These are phyloP conservation scores for Potentilla sterilis DNA, from an alignment of 306 rosid species.

Conservation along the genomic window DNA sequence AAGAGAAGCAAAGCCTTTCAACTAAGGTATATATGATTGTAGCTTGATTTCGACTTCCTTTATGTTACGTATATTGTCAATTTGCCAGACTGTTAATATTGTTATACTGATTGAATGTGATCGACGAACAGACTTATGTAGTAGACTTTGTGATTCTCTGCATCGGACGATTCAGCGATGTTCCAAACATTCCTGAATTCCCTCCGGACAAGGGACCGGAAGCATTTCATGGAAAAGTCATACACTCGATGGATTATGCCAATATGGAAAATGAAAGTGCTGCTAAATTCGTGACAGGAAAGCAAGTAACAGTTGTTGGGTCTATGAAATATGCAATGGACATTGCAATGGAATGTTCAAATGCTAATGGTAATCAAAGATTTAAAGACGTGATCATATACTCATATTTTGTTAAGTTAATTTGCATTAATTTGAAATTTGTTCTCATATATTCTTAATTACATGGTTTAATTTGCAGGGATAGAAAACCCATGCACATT, in stretches of 20 bases:
- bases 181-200: conserved; percentile 68
- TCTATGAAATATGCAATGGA: conserved; percentile 64
- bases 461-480: conserved; percentile 32
- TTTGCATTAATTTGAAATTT: not conserved
- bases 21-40: conserved; percentile 25
- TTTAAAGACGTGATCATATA: not conserved
- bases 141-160: conserved; percentile 71
- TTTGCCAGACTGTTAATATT: no score
- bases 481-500: conserved; percentile 52
- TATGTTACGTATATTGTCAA: no score
- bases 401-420: not conserved
- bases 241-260: conserved; percentile 52
- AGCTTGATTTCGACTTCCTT: not conserved
- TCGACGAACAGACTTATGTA: conserved; percentile 28
- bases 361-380: conserved; percentile 39
- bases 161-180: conserved; percentile 67
- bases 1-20: conserved; percentile 27
- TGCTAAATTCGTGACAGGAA: conserved; percentile 38
- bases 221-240: conserved; percentile 44
- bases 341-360: conserved; percentile 57
- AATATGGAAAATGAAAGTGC: conserved; percentile 51
- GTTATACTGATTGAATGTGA: not conserved
- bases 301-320: conserved; percentile 56
- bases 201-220: conserved; percentile 55
- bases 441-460: not conserved